Percentiles rank a stretch among this genome's conserved stretches.
Conservation (phyloP, 805 yeast genomes). For the Candida tammaniensis region DNA sequence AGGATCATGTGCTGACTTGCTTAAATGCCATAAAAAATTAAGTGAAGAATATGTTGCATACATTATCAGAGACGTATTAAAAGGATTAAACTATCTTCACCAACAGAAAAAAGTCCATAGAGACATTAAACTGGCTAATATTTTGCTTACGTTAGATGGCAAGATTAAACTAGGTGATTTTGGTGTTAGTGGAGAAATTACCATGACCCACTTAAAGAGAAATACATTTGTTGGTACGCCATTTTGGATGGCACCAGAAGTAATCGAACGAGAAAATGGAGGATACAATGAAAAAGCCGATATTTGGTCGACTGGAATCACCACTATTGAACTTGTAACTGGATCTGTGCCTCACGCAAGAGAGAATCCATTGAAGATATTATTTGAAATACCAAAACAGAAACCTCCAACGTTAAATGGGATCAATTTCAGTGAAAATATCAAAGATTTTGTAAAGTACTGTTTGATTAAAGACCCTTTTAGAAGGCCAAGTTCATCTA, state of each 20-base stretch:
- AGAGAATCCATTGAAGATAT: conserved; percentile 72
- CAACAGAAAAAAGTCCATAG: conserved; percentile 75
- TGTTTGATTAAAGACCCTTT: conserved; percentile 70
- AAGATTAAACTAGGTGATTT: conserved; percentile 83
- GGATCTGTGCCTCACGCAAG: conserved; percentile 81
- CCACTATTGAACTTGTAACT: conserved; percentile 77
- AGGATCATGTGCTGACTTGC: conserved; percentile 80
- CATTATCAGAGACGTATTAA: conserved; percentile 60
- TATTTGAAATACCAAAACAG: conserved; percentile 64
- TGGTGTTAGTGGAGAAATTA: conserved; percentile 86
- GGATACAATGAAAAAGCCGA: conserved; percentile 89
- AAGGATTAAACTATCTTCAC: conserved; percentile 78
- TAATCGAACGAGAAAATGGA: conserved; percentile 48
- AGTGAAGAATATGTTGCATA: conserved; percentile 59
- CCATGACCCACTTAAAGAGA: conserved; percentile 48
- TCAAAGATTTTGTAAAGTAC: conserved; percentile 61
- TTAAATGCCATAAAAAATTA: conserved; percentile 53
- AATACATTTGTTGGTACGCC: conserved; percentile 94
- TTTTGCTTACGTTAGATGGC: conserved; percentile 68
- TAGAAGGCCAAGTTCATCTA: conserved; percentile 59
- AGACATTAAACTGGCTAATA: conserved; percentile 88
- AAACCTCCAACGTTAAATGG: conserved; percentile 61
- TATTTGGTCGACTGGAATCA: conserved; percentile 95
- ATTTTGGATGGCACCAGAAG: conserved; percentile 99
- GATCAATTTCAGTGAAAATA: conserved; percentile 41